Percentiles rank a stretch among this genome's conserved stretches.
Evolutionary conservation across 495 filamentous ascomycete species (phyloP).

Genomic region (Trichocladium antarcticum): DNA sequence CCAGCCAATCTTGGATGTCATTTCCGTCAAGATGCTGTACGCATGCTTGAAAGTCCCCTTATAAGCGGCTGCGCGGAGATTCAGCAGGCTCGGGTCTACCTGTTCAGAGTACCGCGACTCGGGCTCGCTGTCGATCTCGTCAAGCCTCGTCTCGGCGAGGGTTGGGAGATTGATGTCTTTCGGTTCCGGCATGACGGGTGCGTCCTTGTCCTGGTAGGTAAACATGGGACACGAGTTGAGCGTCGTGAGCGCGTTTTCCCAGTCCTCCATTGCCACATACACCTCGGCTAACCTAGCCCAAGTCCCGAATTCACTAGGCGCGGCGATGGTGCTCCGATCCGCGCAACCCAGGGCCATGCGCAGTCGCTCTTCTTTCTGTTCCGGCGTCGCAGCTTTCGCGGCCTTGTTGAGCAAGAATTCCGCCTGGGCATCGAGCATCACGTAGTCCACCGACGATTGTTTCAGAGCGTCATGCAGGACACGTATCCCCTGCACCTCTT

Average conservation of each 20-base stretch:
- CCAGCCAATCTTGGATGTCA: constrained; percentile 93
- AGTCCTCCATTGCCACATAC: constrained; percentile 84
- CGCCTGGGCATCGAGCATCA: constrained; percentile 85
- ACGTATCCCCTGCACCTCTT: constrained; percentile 88
- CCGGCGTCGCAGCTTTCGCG: constrained; percentile 32
- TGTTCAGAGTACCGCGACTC: constrained; percentile 69
- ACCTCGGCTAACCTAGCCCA: constrained; percentile 92
- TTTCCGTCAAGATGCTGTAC: constrained; percentile 85
- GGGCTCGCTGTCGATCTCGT: constrained; percentile 86
- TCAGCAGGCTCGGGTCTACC: constrained; percentile 77
- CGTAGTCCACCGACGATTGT: constrained; percentile 90
- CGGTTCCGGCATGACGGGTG: constrained; percentile 85
- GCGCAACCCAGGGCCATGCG: constrained; percentile 83
- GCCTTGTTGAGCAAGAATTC: constrained; percentile 87
- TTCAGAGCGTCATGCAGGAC: constrained; percentile 79
- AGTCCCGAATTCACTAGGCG: constrained; percentile 91
- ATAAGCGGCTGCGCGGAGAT: constrained; percentile 76
- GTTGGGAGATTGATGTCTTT: constrained; percentile 76
- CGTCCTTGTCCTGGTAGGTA: constrained; percentile 96
- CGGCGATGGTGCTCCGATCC: constrained; percentile 84
- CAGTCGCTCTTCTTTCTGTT: constrained; percentile 47
- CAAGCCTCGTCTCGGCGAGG: constrained; percentile 77
- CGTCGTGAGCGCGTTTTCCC: constrained; percentile 85
- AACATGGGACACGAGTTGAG: constrained; percentile 99
- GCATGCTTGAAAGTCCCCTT: constrained; percentile 92